Evolutionary conservation across 2,329 filamentous ascomycete species (phyloP).

Genomic region (Chaetomiaceae sp.): DNA sequence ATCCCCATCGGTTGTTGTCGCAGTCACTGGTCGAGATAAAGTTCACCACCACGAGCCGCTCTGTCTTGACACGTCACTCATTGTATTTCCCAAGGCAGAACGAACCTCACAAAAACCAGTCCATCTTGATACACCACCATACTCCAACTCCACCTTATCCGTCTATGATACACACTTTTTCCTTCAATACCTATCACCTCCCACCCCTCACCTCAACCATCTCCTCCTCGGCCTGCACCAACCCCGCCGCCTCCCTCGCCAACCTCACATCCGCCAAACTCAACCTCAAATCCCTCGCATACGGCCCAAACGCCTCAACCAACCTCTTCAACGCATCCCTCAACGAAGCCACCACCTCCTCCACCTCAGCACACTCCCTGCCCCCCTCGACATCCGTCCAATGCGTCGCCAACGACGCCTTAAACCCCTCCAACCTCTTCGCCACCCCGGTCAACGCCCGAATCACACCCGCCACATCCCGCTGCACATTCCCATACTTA

Average conservation of each 20-base stretch:
- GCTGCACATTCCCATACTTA: slow-evolving; percentile 77
- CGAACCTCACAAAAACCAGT: neutral
- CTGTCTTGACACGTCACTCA: neutral
- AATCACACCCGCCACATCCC: slow-evolving; percentile 71
- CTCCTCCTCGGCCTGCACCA: slow-evolving; percentile 16
- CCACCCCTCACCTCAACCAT: slow-evolving; percentile 3
- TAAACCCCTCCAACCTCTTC: slow-evolving; percentile 64
- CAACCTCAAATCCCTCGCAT: slow-evolving; percentile 66
- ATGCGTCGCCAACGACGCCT: slow-evolving; percentile 55
- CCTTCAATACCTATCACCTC: neutral
- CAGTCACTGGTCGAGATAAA: neutral
- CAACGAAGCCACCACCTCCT: slow-evolving; percentile 62
- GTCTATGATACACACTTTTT: neutral
- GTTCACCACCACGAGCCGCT: no score
- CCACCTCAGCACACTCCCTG: slow-evolving; percentile 61
- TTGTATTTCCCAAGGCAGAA: no score
- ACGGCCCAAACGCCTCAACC: slow-evolving; percentile 68
- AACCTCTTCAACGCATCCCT: slow-evolving; percentile 62
- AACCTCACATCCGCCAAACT: slow-evolving; percentile 66
- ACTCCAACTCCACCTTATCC: neutral
- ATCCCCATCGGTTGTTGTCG: no score
- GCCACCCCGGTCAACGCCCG: slow-evolving; percentile 67
- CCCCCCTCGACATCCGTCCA: slow-evolving; percentile 71
- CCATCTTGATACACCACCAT: neutral
- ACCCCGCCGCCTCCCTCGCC: slow-evolving; percentile 59